Percentiles rank a stretch among this genome's conserved stretches.
Evolutionary conservation across 352 stramenopile species (phyloP).

Genomic region (Pythium diclinum): DNA sequence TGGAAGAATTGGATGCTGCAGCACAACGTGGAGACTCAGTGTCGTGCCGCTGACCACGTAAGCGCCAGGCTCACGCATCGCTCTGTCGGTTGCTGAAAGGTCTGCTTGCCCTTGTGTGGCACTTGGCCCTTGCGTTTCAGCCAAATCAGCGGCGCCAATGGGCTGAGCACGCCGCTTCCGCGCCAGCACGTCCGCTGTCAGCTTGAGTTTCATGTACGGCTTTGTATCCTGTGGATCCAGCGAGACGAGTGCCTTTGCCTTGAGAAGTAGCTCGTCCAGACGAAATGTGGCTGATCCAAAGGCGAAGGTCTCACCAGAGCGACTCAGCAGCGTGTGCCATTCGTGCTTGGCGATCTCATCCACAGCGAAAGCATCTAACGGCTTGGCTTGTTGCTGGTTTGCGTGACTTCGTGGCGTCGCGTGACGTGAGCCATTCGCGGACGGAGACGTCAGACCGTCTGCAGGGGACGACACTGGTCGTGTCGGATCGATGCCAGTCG

Average conservation of each 20-base stretch:
- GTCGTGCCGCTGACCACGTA: conserved; percentile 44
- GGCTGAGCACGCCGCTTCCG: conserved; percentile 53
- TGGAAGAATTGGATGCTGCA: conserved; percentile 36
- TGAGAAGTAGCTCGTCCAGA: conserved; percentile 50
- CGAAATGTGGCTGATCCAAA: conserved; percentile 57
- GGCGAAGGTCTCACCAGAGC: conserved; percentile 45
- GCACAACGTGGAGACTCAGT: conserved; percentile 39
- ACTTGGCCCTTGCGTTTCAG: conserved; percentile 16
- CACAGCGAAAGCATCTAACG: conserved; percentile 45
- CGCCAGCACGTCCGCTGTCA: conserved; percentile 48
- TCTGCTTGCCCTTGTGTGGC: conserved; percentile 20
- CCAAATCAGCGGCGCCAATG: conserved; percentile 29
- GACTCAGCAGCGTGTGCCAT: conserved; percentile 40
- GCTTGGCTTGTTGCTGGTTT: conserved; percentile 22
- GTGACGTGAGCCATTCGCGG: conserved; percentile 17
- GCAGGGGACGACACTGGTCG: too few relatives aligned
- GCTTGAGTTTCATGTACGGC: conserved; percentile 43
- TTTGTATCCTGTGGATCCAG: not conserved
- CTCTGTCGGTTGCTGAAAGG: conserved; percentile 36
- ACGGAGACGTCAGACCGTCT: not conserved
- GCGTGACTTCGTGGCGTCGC: conserved; percentile 16
- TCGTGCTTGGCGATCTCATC: conserved; percentile 59
- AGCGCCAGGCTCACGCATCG: conserved; percentile 54
- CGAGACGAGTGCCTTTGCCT: conserved; percentile 23
- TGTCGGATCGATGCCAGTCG: conserved; percentile 33